Evolutionary conservation across 2,329 filamentous ascomycete genomes (phyloP), one percentile per base, ranked within the genome.

Genomic region (Ustulina deusta): DNA sequence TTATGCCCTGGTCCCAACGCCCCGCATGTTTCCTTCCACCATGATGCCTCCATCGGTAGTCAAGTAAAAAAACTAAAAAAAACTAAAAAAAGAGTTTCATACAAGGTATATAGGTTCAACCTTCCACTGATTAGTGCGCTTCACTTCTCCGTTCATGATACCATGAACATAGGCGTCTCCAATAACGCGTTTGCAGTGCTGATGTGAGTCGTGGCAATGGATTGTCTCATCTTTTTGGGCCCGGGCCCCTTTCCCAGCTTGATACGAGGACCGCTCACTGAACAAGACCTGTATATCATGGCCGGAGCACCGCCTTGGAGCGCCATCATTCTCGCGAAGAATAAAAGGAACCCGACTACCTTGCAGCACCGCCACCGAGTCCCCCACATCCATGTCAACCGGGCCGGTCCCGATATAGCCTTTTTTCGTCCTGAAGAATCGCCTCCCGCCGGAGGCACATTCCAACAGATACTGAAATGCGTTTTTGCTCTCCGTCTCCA

Each of bases 131-230:
- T 40, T 38, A 10, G 51, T 54, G 32, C 34, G 42, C 52, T 46
- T 58, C 0, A n/a, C 3, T 11, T 61, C 65, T 2, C 59, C 70
- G n/a, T 52, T 52, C 67, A 72, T 70, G 1, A 69, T 46, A 13
- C 65, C 71, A 32, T 71, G 67, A 17, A 71, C 67, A 51, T 71
- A 71, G 22, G 66, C 66, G n/a, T 72, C 71, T 36, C 69, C 71
- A 7, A 71, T 40, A 6, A 72, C 65, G 20, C 55, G 42, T 34
- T 69, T 48, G 54, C 67, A 69, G 11, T 40, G 61, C 36, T 46
- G 52, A 11, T 71, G 69, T 9, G 29, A 62, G 11, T 22, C 32
- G 22, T 63, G 20, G 22, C 68, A 69, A 55, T 38, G 48, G 0
- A 27, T 22, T 6, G 17, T 48, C 44, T 62, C 44, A 25, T 61